Evolutionary conservation across 371 early-diverging fungal genomes (phyloP).

Genomic region (Zopfochytrium polystomum): DNA sequence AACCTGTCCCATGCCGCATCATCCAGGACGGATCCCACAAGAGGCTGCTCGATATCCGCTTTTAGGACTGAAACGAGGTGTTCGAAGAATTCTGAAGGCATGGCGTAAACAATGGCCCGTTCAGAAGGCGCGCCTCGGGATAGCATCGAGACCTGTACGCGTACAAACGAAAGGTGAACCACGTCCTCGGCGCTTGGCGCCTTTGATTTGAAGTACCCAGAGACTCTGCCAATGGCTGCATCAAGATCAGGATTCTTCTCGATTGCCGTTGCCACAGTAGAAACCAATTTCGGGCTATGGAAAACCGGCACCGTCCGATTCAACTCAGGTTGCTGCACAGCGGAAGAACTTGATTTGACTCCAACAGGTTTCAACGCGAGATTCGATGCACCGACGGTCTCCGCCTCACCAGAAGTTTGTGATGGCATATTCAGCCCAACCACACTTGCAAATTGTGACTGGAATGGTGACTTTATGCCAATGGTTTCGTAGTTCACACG

Average conservation of each 20-base stretch:
- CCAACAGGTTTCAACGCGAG: no score
- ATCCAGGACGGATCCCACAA: background rate
- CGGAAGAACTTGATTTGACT: no score
- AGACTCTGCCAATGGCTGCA: background rate
- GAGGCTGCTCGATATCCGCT: background rate
- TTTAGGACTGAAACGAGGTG: no score
- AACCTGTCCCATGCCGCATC: constrained; percentile 2
- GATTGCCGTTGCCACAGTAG: background rate
- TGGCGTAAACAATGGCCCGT: constrained; percentile 53
- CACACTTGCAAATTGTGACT: constrained; percentile 44
- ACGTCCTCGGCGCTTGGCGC: background rate
- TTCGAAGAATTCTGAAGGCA: constrained; percentile 33
- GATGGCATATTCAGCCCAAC: no score
- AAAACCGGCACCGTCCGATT: constrained; percentile 8
- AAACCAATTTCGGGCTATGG: constrained; percentile 6
- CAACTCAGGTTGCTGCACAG: background rate
- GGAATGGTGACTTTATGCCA: constrained; percentile 62
- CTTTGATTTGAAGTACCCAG: background rate
- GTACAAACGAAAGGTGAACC: constrained; percentile 40
- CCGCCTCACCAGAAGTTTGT: no score
- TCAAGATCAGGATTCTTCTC: background rate
- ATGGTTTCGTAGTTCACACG: constrained; percentile 65
- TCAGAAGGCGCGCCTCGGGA: constrained; percentile 51
- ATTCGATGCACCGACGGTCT: no score
- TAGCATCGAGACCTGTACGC: constrained; percentile 47